Percentiles rank a stretch among this genome's conserved stretches.
phyloP scores from a whole-genome alignment of 2,329 filamentous ascomycete genomes.

The Metarhizium humberi region DNA sequence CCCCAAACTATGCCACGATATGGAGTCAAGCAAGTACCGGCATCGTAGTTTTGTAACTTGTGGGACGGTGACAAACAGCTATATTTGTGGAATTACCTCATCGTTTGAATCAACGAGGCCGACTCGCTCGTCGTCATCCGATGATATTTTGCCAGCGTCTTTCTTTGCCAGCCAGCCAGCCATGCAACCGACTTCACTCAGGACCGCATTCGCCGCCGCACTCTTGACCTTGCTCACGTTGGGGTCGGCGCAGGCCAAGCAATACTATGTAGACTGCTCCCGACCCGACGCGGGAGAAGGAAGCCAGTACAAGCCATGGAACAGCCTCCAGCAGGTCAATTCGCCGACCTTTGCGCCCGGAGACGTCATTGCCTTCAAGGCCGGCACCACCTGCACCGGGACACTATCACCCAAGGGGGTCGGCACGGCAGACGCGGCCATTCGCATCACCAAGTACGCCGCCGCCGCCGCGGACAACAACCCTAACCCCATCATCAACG shows the following conservation, averaged over 20 bases:
- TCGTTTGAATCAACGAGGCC: too few species aligned
- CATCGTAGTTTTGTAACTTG: too few species aligned
- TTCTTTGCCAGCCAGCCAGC: background rate
- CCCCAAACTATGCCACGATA: too few species aligned
- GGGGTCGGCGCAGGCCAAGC: background rate
- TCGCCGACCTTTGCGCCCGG: slow-evolving; percentile 9
- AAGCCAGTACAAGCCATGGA: slow-evolving; percentile 10
- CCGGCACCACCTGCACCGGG: slow-evolving; percentile 11
- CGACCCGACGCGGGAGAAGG: slow-evolving; percentile 7
- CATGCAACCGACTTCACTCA: background rate
- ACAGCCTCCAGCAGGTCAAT: slow-evolving; percentile 11
- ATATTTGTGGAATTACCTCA: too few species aligned
- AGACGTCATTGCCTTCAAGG: slow-evolving; percentile 12
- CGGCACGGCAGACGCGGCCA: slow-evolving; percentile 9
- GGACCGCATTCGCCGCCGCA: background rate
- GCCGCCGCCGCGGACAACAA: background rate
- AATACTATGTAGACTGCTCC: slow-evolving; percentile 14
- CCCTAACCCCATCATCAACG: slow-evolving; percentile 12
- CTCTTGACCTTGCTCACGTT: background rate
- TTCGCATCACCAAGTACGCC: slow-evolving; percentile 12
- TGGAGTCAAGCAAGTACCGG: too few species aligned
- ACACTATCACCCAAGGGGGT: slow-evolving; percentile 10
- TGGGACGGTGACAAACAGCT: too few species aligned
- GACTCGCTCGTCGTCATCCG: too few species aligned
- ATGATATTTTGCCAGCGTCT: too few species aligned